A percentile compares a stretch with the other conserved stretches of the same genome.
These are phyloP conservation scores for Aureobasidium sp. DNA, from an alignment of 2,329 filamentous ascomycete genomes.

Conservation along the genomic window DNA sequence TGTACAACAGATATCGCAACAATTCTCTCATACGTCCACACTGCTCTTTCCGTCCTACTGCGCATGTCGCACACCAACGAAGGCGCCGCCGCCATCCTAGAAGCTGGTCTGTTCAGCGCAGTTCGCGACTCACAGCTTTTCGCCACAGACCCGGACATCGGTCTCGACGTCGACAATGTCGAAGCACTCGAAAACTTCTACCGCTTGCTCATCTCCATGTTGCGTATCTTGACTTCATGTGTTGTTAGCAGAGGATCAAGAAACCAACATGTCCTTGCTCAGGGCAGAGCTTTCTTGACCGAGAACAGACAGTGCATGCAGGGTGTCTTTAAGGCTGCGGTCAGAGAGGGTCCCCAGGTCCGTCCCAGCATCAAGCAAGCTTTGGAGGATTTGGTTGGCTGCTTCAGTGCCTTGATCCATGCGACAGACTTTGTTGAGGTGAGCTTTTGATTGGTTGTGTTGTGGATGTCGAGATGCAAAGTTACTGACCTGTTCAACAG, in stretches of 20 bases:
- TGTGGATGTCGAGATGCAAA: neutral
- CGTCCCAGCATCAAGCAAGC: slow-evolving; percentile 40
- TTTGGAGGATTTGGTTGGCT: slow-evolving; percentile 71
- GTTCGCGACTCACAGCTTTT: slow-evolving; percentile 80
- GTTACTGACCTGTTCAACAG: neutral
- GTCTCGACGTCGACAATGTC: slow-evolving; percentile 62
- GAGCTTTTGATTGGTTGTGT: slow-evolving; percentile 29
- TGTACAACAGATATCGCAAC: slow-evolving; percentile 42
- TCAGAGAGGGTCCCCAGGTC: slow-evolving; percentile 49
- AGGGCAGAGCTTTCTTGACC: slow-evolving; percentile 70
- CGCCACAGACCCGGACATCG: slow-evolving; percentile 82
- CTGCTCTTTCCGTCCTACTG: slow-evolving; percentile 73
- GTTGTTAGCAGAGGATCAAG: slow-evolving; percentile 74
- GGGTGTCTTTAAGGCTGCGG: slow-evolving; percentile 65
- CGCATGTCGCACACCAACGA: slow-evolving; percentile 73
- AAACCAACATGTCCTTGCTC: slow-evolving; percentile 63
- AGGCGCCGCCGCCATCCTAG: slow-evolving; percentile 82
- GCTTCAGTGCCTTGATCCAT: slow-evolving; percentile 73
- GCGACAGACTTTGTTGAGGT: slow-evolving; percentile 84
- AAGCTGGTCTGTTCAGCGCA: slow-evolving; percentile 76
- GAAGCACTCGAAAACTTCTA: slow-evolving; percentile 74
- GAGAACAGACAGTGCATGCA: slow-evolving; percentile 79
- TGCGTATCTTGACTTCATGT: slow-evolving; percentile 73
- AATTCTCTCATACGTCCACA: slow-evolving; percentile 56
- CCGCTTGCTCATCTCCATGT: slow-evolving; percentile 67